Percentiles rank a stretch among this genome's conserved stretches.
Conservation (phyloP, 257 asterid genomes). For the Jacaranda mimosifolia region DNA sequence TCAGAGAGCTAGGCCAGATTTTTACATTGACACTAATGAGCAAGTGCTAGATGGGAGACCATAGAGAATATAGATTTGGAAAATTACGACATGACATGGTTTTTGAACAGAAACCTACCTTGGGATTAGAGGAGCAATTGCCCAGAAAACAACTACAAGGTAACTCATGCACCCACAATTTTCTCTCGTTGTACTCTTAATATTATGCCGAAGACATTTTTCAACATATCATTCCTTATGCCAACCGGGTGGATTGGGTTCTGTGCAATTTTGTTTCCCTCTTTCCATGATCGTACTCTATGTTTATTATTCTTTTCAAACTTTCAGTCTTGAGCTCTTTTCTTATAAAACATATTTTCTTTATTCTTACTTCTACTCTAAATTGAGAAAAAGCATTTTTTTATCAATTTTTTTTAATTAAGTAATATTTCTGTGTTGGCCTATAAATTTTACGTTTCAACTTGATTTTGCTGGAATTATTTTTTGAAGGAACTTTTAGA, state of each 20-base stretch:
- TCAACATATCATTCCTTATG: not conserved
- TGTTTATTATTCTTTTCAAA: too few relatives aligned
- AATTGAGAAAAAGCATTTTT: too few relatives aligned
- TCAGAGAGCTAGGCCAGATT: constrained; percentile 99
- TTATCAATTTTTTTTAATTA: too few relatives aligned
- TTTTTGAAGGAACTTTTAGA: too few relatives aligned
- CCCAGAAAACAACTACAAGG: constrained; percentile 80
- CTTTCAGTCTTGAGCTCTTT: not conserved
- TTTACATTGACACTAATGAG: constrained; percentile 93
- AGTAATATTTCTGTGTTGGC: too few relatives aligned
- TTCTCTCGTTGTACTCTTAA: not conserved
- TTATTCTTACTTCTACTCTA: too few relatives aligned
- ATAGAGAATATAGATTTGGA: constrained; percentile 94
- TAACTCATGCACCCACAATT: constrained; percentile 14
- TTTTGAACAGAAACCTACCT: constrained; percentile 89
- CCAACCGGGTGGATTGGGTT: not conserved
- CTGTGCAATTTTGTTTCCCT: not conserved
- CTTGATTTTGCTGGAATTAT: too few relatives aligned
- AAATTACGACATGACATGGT: constrained; percentile 89
- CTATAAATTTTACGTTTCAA: too few relatives aligned
- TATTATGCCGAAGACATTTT: not conserved
- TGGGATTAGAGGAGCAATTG: constrained; percentile 97
- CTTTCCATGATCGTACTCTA: not conserved
- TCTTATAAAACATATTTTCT: not conserved
- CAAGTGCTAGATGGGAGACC: constrained; percentile 93